These are phyloP conservation scores for Phytopythium oedochilum DNA, from an alignment of 352 stramenopile species.

Conservation along the genomic window DNA sequence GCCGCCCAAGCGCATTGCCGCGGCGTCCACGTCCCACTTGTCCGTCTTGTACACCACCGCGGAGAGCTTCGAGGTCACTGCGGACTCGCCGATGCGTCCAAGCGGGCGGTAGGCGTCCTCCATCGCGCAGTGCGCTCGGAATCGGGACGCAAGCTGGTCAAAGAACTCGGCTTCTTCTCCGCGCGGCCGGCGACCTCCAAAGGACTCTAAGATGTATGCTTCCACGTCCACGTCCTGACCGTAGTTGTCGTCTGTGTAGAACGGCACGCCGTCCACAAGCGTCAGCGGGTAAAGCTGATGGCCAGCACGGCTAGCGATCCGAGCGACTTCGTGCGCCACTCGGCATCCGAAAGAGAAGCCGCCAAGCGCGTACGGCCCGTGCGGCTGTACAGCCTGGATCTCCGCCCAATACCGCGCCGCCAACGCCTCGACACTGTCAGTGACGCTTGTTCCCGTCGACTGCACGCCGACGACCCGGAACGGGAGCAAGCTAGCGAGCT, in stretches of 20 bases:
- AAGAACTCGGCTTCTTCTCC: slow-evolving; percentile 13
- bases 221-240: slow-evolving; percentile 10
- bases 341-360: slow-evolving; percentile 67
- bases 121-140: slow-evolving; percentile 30
- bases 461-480: slow-evolving; percentile 35
- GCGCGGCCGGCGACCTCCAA: slow-evolving; percentile 8
- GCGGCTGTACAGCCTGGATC: slow-evolving; percentile 23
- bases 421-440: slow-evolving; percentile 28
- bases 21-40: slow-evolving; percentile 19
- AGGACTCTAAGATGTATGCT: slow-evolving; percentile 7
- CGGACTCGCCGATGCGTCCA: not conserved
- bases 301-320: slow-evolving; percentile 19
- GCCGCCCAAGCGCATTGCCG: slow-evolving; percentile 5
- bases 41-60: slow-evolving; percentile 34
- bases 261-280: slow-evolving; percentile 39
- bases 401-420: slow-evolving; percentile 28
- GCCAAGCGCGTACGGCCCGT: slow-evolving; percentile 36
- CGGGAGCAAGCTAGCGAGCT: slow-evolving; percentile 31
- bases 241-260: slow-evolving; percentile 7
- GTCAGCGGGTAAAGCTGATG: slow-evolving; percentile 25
- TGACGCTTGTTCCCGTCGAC: slow-evolving; percentile 1
- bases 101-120: slow-evolving; percentile 28
- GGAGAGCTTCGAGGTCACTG: slow-evolving; percentile 4
- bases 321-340: slow-evolving; percentile 36
- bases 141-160: slow-evolving; percentile 27